Conservation (phyloP, 176 grass and related monocot genomes). For the Carex myosuroides region DNA sequence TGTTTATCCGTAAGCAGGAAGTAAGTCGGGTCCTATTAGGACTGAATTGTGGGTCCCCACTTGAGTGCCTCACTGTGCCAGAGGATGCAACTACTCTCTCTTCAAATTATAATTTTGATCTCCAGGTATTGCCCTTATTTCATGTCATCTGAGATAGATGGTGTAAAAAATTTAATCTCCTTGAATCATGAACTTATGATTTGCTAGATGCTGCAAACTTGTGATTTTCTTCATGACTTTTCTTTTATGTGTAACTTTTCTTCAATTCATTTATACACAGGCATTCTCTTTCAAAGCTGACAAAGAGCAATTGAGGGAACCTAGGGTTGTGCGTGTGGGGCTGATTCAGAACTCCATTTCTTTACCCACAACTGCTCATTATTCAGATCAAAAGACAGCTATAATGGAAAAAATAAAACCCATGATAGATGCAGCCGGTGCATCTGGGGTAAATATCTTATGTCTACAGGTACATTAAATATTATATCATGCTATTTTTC, state of each 20-base stretch:
- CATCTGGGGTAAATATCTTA: constrained; percentile 84
- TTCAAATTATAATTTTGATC: constrained; percentile 52
- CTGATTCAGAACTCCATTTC: constrained; percentile 91
- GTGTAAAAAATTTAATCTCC: not conserved
- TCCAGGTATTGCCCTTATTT: constrained; percentile 48
- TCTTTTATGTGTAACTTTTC: not conserved
- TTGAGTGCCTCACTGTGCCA: constrained; percentile 41
- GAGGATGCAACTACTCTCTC: constrained; percentile 38
- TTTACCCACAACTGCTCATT: constrained; percentile 60
- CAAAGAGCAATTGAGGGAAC: constrained; percentile 60
- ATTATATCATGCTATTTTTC: not conserved
- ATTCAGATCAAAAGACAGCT: constrained; percentile 76
- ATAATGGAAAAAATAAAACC: constrained; percentile 84
- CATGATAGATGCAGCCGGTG: constrained; percentile 80
- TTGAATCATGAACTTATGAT: not conserved
- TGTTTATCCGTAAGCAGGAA: constrained; percentile 45
- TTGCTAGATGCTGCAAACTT: not conserved
- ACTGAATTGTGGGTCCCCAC: constrained; percentile 60
- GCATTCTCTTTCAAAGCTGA: constrained; percentile 73
- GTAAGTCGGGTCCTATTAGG: constrained; percentile 69
- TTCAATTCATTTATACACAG: constrained; percentile 29
- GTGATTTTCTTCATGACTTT: not conserved
- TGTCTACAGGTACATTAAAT: constrained; percentile 69
- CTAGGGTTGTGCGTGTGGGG: constrained; percentile 63
- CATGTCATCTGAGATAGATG: not conserved